These are phyloP conservation scores for Smithsoniella earleae DNA, from an alignment of 163 green algal species.

Conservation along the genomic window DNA sequence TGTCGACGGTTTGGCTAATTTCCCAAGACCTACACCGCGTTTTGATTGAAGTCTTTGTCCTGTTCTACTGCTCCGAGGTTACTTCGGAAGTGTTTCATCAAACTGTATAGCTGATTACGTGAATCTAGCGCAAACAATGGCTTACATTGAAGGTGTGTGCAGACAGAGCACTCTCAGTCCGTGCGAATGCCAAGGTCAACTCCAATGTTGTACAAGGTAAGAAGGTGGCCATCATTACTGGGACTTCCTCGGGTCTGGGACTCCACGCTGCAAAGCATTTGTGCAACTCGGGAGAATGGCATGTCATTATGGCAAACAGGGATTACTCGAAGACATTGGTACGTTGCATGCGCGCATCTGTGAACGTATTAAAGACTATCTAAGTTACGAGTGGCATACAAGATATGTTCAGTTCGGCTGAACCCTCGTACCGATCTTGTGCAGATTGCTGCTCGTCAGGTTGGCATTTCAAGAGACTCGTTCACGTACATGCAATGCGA, in stretches of 20 bases:
- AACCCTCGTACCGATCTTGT: background rate
- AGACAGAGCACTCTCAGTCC: too few species aligned
- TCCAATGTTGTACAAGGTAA: slow-evolving; percentile 40
- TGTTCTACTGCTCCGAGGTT: too few species aligned
- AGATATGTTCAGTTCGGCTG: background rate
- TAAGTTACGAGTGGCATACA: background rate
- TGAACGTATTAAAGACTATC: slow-evolving; percentile 25
- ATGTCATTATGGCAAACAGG: slow-evolving; percentile 69
- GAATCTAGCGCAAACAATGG: too few species aligned
- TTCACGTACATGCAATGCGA: slow-evolving; percentile 86
- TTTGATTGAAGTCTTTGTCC: too few species aligned
- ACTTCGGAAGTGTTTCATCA: too few species aligned
- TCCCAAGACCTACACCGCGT: too few species aligned
- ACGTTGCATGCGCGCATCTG: slow-evolving; percentile 35
- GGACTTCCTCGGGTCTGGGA: slow-evolving; percentile 80
- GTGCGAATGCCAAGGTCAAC: background rate
- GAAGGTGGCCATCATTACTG: slow-evolving; percentile 68
- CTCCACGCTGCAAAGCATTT: slow-evolving; percentile 61
- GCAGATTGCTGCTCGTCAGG: slow-evolving; percentile 40
- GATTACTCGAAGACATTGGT: slow-evolving; percentile 59
- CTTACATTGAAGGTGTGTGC: too few species aligned
- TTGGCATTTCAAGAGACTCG: slow-evolving; percentile 48
- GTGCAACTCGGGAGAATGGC: slow-evolving; percentile 58
- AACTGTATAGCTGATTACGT: too few species aligned
- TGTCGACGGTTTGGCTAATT: too few species aligned